Evolutionary conservation across 1,139 yeast species (phyloP).

Genomic region (Eremothecium cymbalariae): DNA sequence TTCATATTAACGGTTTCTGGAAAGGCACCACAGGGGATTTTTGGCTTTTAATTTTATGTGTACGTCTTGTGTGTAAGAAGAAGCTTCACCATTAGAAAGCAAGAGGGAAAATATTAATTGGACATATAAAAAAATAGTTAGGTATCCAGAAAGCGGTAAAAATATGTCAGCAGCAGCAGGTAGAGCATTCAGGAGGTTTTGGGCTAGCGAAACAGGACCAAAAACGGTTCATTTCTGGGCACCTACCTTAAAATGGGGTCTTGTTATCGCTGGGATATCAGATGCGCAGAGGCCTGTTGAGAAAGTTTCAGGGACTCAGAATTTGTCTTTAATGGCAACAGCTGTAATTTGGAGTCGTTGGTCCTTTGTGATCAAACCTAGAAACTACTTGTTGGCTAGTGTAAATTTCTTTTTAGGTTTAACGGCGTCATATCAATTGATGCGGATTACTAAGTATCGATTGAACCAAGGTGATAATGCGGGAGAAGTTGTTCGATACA

Average conservation of each 20-base stretch:
- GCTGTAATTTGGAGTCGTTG: conserved; percentile 98
- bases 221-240: conserved; percentile 91
- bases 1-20: too few species aligned
- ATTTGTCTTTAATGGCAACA: conserved; percentile 74
- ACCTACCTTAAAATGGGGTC: conserved; percentile 55
- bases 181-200: conserved; percentile 49
- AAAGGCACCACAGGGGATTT: too few species aligned
- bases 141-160: too few species aligned
- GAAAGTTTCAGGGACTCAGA: conserved; percentile 85
- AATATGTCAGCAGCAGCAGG: conserved; percentile 43
- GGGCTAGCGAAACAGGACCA: conserved; percentile 90
- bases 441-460: conserved; percentile 63
- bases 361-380: conserved; percentile 90
- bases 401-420: conserved; percentile 90
- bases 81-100: too few species aligned
- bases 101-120: too few species aligned
- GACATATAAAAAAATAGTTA: too few species aligned
- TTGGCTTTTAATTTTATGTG: too few species aligned
- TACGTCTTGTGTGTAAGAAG: too few species aligned
- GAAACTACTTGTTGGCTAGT: conserved; percentile 77
- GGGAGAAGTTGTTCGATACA: conserved; percentile 47
- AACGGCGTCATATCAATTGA: conserved; percentile 80
- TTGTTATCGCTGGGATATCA: conserved; percentile 82
- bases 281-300: conserved; percentile 90
- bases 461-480: conserved; percentile 42